These are phyloP conservation scores for Colletotrichum sp. DNA, from an alignment of 2,329 filamentous ascomycete species.

Conservation along the genomic window DNA sequence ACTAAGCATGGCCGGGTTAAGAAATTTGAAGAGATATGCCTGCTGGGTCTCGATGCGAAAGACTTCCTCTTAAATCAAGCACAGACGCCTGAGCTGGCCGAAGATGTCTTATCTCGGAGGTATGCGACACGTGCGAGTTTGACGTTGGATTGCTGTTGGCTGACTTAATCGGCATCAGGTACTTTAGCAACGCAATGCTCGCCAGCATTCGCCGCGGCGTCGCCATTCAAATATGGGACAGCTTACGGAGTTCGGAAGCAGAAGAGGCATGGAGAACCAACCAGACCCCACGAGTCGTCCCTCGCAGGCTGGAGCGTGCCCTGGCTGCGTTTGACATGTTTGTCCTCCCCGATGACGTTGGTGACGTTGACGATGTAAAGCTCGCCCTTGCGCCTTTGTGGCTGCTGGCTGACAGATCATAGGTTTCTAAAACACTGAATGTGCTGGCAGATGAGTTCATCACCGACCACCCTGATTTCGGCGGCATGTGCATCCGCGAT, in stretches of 20 bases:
- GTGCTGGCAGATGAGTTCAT: slow-evolving; percentile 63
- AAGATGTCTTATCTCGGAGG: slow-evolving; percentile 81
- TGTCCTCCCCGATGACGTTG: slow-evolving; percentile 72
- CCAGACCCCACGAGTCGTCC: not conserved
- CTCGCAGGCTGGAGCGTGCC: slow-evolving; percentile 66
- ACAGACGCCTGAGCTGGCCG: slow-evolving; percentile 59
- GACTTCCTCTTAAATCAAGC: slow-evolving; percentile 78
- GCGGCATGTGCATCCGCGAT: slow-evolving; percentile 63
- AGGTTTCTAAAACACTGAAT: slow-evolving; percentile 72
- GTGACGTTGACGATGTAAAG: slow-evolving; percentile 76
- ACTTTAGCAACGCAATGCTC: slow-evolving; percentile 76
- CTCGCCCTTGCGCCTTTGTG: not conserved
- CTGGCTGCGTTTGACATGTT: slow-evolving; percentile 91
- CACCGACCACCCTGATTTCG: slow-evolving; percentile 54
- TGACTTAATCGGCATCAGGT: slow-evolving; percentile 49
- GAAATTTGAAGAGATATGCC: slow-evolving; percentile 73
- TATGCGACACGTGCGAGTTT: slow-evolving; percentile 28
- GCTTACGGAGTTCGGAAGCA: slow-evolving; percentile 42
- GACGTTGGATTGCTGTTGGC: not conserved
- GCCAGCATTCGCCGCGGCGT: slow-evolving; percentile 81
- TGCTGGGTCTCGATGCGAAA: slow-evolving; percentile 85
- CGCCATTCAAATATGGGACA: slow-evolving; percentile 78
- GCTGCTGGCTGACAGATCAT: slow-evolving; percentile 13
- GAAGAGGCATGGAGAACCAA: not conserved
- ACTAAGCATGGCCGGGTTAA: slow-evolving; percentile 73